Conservation (phyloP, 179 eudicot species). For the Actinidia polygama region DNA sequence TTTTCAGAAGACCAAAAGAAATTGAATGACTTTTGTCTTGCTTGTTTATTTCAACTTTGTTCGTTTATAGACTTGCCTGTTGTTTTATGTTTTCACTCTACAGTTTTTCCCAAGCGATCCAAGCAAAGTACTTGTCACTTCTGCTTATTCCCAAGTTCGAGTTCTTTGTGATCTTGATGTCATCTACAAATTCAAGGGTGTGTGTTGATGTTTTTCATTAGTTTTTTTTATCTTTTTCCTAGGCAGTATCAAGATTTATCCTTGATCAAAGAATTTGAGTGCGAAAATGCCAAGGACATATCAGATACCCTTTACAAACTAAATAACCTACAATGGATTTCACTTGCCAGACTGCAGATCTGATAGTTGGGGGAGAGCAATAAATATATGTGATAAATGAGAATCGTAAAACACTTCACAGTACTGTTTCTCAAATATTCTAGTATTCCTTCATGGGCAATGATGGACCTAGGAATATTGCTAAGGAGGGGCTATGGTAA, state of each 20-base stretch:
- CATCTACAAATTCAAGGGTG: constrained; percentile 72
- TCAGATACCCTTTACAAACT: neutral
- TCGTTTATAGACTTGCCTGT: neutral
- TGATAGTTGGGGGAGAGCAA: neutral
- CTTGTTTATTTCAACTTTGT: neutral
- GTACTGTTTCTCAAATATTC: neutral
- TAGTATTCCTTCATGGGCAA: neutral
- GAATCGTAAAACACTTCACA: too few species aligned
- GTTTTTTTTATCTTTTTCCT: neutral
- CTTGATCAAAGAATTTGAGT: neutral
- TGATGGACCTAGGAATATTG: neutral
- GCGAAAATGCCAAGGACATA: neutral
- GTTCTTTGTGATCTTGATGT: constrained; percentile 60
- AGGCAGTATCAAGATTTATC: neutral
- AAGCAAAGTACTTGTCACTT: constrained; percentile 71
- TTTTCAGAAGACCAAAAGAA: neutral
- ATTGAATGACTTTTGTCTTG: neutral
- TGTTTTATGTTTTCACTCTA: neutral
- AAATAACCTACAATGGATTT: neutral
- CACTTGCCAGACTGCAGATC: neutral
- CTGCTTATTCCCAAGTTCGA: constrained; percentile 77
- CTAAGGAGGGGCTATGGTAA: too few species aligned
- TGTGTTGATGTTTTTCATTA: neutral
- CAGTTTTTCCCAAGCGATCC: constrained; percentile 79
- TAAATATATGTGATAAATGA: too few species aligned